These are phyloP conservation scores for Citrus trifoliata DNA, from an alignment of 345 rosid genomes.

Conservation along the genomic window DNA sequence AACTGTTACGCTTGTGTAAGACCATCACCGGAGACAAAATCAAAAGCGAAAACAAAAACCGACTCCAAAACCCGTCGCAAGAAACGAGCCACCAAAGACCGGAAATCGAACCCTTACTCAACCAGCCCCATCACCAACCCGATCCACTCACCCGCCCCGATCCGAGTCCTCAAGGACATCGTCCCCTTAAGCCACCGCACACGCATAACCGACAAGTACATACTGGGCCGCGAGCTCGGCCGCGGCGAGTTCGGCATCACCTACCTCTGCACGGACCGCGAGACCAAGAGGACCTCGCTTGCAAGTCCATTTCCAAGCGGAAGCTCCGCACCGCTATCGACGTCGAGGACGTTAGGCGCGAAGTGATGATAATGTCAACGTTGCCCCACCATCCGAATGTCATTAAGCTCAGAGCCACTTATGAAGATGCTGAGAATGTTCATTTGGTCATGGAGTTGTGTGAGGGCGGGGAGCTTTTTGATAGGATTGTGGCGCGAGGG, in stretches of 20 bases:
- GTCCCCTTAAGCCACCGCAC: slow-evolving; percentile 57
- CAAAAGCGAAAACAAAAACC: neutral
- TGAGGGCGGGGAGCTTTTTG: slow-evolving; percentile 95
- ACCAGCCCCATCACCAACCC: slow-evolving; percentile 21
- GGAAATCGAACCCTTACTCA: slow-evolving; percentile 59
- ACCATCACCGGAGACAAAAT: slow-evolving; percentile 27
- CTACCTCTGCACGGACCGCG: slow-evolving; percentile 84
- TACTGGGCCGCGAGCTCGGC: slow-evolving; percentile 81
- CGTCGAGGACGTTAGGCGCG: slow-evolving; percentile 88
- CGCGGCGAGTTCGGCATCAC: slow-evolving; percentile 97
- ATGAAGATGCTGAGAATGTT: slow-evolving; percentile 86
- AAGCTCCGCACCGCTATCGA: slow-evolving; percentile 88
- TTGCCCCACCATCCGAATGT: slow-evolving; percentile 81
- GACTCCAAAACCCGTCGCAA: slow-evolving; percentile 14
- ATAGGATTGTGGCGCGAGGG: slow-evolving; percentile 92
- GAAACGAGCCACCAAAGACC: slow-evolving; percentile 29
- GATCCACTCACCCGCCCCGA: slow-evolving; percentile 47
- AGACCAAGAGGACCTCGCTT: slow-evolving; percentile 66
- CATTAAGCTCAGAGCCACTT: slow-evolving; percentile 88
- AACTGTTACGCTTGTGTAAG: slow-evolving; percentile 88
- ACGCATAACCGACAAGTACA: slow-evolving; percentile 80
- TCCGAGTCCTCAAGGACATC: slow-evolving; percentile 73
- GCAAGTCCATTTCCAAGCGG: slow-evolving; percentile 87
- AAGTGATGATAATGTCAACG: slow-evolving; percentile 88
- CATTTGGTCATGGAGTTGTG: slow-evolving; percentile 96